phyloP scores from a whole-genome alignment of 148 eudicot species.

The Spergularia marina region DNA sequence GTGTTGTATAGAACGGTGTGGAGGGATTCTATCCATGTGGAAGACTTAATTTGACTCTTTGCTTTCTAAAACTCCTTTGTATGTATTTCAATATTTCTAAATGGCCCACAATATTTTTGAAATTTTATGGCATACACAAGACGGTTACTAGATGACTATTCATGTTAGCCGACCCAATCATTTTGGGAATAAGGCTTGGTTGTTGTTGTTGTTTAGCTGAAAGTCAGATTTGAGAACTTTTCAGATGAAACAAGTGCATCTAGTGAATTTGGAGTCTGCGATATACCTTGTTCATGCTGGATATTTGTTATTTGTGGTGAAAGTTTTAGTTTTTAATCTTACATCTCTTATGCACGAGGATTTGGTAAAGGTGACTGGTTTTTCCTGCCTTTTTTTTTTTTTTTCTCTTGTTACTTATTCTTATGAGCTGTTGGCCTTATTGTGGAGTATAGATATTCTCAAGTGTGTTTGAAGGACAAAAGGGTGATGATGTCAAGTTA shows the following conservation, averaged over 20 bases:
- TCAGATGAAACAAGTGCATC: background rate
- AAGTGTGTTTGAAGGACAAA: slow-evolving; percentile 30
- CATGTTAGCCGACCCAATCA: too few relatives aligned
- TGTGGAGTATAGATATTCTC: slow-evolving; percentile 25
- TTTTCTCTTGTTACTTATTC: background rate
- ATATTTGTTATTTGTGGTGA: background rate
- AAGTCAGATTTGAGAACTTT: background rate
- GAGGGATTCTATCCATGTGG: too few relatives aligned
- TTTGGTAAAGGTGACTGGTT: background rate
- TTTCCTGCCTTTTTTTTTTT: background rate
- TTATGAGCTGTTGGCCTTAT: background rate
- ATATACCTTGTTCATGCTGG: background rate
- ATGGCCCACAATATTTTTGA: too few relatives aligned
- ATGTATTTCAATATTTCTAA: too few relatives aligned
- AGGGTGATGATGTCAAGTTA: slow-evolving; percentile 73
- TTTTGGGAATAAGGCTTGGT: too few relatives aligned
- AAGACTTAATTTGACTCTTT: too few relatives aligned
- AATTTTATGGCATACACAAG: too few relatives aligned
- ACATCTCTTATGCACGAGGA: background rate
- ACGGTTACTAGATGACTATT: too few relatives aligned
- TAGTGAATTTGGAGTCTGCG: background rate
- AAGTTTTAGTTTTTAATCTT: too few relatives aligned
- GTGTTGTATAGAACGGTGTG: too few relatives aligned
- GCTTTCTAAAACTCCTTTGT: too few relatives aligned
- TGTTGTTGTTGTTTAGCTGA: too few relatives aligned